Conservation (phyloP, 116 monocot species). For the Cymodocea nodosa region DNA sequence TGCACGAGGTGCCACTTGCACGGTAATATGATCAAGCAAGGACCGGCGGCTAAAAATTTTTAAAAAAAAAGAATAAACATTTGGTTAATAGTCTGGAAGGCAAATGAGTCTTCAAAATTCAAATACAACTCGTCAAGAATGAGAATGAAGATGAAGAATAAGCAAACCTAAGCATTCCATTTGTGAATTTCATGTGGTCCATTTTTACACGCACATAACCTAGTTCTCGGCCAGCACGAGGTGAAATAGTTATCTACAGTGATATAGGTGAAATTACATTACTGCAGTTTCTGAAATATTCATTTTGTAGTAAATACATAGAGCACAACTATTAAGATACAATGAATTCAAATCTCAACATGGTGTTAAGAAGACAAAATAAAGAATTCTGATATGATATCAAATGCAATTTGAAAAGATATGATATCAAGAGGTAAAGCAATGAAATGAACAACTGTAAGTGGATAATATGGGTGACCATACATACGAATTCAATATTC, state of each 20-base stretch:
- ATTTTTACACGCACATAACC: conserved; percentile 82
- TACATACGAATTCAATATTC: conserved; percentile 86
- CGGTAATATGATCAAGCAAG: conserved; percentile 85
- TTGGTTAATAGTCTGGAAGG: background rate
- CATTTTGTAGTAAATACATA: too few relatives aligned
- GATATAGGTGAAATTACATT: conserved; percentile 4
- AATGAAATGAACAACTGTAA: background rate
- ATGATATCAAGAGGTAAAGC: background rate
- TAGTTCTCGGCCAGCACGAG: conserved; percentile 81
- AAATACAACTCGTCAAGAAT: background rate
- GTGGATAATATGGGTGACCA: background rate
- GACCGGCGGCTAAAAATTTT: conserved; percentile 41
- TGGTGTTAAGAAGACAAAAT: too few relatives aligned
- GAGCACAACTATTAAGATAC: too few relatives aligned
- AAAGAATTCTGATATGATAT: too few relatives aligned
- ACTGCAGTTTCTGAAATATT: background rate
- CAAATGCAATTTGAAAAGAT: too few relatives aligned
- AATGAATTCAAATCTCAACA: too few relatives aligned
- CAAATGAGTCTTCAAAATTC: too few relatives aligned
- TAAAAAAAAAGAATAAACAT: background rate
- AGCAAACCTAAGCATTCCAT: conserved; percentile 79
- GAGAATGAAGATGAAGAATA: background rate
- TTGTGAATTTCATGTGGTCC: conserved; percentile 69
- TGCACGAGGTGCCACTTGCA: conserved; percentile 77
- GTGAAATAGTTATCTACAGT: conserved; percentile 58